Evolutionary conservation across 2,329 filamentous ascomycete genomes (phyloP).

Genomic region (Penicillium sp.): DNA sequence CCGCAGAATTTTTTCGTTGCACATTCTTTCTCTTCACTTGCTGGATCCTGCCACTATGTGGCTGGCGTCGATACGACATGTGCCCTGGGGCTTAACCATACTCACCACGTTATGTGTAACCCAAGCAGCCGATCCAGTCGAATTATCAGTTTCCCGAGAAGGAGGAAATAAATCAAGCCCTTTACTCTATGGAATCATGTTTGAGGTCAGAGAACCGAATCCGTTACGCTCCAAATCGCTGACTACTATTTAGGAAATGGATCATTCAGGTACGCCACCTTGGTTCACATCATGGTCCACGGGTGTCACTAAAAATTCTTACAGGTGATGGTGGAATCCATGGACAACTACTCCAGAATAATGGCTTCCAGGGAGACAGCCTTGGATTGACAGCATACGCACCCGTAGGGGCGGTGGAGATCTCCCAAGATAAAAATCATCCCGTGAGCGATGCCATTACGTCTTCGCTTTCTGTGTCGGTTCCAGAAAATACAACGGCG

Average conservation of each 20-base stretch:
- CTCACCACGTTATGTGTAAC: background rate
- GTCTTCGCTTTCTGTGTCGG: conserved; percentile 27
- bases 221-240: background rate
- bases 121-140: conserved; percentile 10
- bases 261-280: conserved; percentile 29
- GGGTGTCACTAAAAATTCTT: background rate
- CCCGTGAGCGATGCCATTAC: conserved; percentile 30
- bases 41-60: background rate
- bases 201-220: conserved; percentile 26
- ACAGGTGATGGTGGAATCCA: conserved; percentile 36
- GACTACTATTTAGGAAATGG: conserved; percentile 30
- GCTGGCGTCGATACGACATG: background rate
- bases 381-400: conserved; percentile 29
- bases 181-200: conserved; percentile 38
- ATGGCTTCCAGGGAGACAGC: conserved; percentile 34
- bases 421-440: conserved; percentile 24
- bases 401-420: conserved; percentile 25
- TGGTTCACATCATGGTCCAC: background rate
- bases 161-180: conserved; percentile 36
- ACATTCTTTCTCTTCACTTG: background rate
- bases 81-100: background rate
- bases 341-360: conserved; percentile 35
- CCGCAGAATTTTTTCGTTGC: background rate
- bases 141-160: conserved; percentile 22
- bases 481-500: conserved; percentile 19